These are phyloP conservation scores for Talaromyces sp. DNA, from an alignment of 2,329 filamentous ascomycete species.

Conservation along the genomic window DNA sequence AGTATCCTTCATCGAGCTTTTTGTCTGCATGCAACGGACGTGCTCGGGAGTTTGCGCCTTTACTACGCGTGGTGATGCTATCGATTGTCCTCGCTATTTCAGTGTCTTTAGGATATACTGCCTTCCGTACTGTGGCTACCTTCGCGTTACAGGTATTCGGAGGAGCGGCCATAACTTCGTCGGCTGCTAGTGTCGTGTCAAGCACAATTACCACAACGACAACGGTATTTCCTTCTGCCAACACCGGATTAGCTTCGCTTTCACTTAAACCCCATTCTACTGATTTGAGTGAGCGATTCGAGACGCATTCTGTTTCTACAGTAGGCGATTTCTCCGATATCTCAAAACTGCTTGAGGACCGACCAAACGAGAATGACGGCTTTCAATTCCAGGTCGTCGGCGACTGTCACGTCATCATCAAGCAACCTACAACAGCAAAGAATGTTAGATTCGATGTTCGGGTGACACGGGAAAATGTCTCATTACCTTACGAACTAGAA, in stretches of 20 bases:
- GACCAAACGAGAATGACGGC: constrained; percentile 34
- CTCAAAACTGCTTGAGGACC: constrained; percentile 25
- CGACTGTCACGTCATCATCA: constrained; percentile 54
- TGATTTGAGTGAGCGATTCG: constrained; percentile 20
- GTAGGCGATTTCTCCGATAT: constrained; percentile 30
- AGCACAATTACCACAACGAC: constrained; percentile 24
- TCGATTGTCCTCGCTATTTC: constrained; percentile 31
- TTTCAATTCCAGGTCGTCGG: constrained; percentile 57
- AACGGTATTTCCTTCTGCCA: constrained; percentile 25
- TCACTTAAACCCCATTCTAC: constrained; percentile 25
- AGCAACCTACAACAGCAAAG: constrained; percentile 49
- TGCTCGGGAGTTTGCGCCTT: constrained; percentile 27
- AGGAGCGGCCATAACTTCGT: constrained; percentile 27
- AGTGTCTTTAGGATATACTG: constrained; percentile 34
- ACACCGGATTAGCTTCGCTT: constrained; percentile 28
- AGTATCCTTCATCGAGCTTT: constrained; percentile 28
- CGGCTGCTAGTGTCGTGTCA: constrained; percentile 18
- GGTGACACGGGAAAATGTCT: constrained; percentile 45
- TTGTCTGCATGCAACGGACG: constrained; percentile 26
- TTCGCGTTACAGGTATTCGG: constrained; percentile 29
- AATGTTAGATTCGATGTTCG: constrained; percentile 51
- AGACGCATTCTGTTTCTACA: constrained; percentile 24
- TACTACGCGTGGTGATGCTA: constrained; percentile 32
- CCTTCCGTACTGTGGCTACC: constrained; percentile 27
- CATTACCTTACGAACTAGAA: constrained; percentile 48